These are phyloP conservation scores for Sporothrix sp. DNA, from an alignment of 2,329 filamentous ascomycete genomes.

Conservation along the genomic window DNA sequence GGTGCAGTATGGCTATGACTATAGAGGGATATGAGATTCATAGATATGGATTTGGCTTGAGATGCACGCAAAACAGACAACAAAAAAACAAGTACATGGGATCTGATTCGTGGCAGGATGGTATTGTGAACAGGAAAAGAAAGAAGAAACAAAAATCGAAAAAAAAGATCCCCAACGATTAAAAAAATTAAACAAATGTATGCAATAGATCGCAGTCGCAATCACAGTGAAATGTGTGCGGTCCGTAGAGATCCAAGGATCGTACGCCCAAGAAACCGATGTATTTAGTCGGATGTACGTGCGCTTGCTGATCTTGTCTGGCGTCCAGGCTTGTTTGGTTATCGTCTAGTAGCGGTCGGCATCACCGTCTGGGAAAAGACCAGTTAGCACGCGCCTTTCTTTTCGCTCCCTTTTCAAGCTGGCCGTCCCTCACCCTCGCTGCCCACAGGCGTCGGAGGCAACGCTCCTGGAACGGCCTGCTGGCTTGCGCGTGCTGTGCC, in stretches of 20 bases:
- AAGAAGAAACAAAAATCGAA: neutral
- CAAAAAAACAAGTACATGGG: neutral
- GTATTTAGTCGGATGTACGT: no score
- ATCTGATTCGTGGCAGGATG: neutral
- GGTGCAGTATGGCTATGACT: neutral
- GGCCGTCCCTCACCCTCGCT: constrained; percentile 45
- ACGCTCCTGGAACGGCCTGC: constrained; percentile 45
- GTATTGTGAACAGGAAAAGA: neutral
- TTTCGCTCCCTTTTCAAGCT: neutral
- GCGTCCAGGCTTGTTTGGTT: neutral
- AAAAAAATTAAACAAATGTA: neutral
- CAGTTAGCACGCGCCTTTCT: constrained; percentile 31
- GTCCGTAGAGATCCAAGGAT: no score
- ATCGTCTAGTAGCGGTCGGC: constrained; percentile 26
- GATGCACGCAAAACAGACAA: neutral
- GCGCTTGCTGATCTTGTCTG: neutral
- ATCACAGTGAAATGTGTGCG: neutral
- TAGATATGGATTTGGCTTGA: no score
- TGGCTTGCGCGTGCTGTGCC: constrained; percentile 42
- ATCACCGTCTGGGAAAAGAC: constrained; percentile 32
- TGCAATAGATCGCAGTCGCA: neutral
- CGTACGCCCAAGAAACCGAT: no score
- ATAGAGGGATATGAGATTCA: no score
- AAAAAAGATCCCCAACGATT: neutral
- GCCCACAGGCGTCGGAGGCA: constrained; percentile 51